Evolutionary conservation across 495 filamentous ascomycete species (phyloP).

Genomic region (Copromyces sp.): DNA sequence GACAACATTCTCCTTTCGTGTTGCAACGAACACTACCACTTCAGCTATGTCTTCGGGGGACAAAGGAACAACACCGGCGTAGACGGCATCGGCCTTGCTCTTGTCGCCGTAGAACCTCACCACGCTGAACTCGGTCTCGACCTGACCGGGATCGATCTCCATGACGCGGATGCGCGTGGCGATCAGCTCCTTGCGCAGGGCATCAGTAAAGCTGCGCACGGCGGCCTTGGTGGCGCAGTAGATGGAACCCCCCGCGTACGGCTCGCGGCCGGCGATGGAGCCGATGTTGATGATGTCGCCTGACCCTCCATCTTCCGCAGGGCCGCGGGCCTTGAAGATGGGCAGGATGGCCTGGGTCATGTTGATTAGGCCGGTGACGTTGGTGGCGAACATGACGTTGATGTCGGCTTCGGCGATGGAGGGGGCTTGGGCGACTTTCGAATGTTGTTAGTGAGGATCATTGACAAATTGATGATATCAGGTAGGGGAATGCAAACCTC

Average conservation of each 20-base stretch:
- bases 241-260: constrained; percentile 83
- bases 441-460: not conserved
- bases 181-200: constrained; percentile 81
- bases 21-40: constrained; percentile 82
- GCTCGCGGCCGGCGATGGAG: constrained; percentile 84
- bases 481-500: constrained; percentile 8
- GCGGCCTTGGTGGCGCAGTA: constrained; percentile 98
- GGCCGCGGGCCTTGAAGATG: constrained; percentile 63
- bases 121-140: constrained; percentile 95
- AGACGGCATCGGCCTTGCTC: constrained; percentile 88
- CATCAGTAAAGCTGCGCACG: constrained; percentile 79
- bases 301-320: constrained; percentile 52
- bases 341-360: constrained; percentile 91
- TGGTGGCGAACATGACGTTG: constrained; percentile 79
- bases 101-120: constrained; percentile 92
- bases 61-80: constrained; percentile 84
- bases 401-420: constrained; percentile 78
- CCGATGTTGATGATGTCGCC: constrained; percentile 98
- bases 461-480: not conserved
- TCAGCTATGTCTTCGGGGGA: constrained; percentile 94
- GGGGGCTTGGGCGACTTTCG: constrained; percentile 64
- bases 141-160: constrained; percentile 91
- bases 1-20: constrained; percentile 87
- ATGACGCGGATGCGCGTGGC: constrained; percentile 79
- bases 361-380: constrained; percentile 89